phyloP scores from a whole-genome alignment of 306 rosid genomes.

The Trichosanthes truncata region DNA sequence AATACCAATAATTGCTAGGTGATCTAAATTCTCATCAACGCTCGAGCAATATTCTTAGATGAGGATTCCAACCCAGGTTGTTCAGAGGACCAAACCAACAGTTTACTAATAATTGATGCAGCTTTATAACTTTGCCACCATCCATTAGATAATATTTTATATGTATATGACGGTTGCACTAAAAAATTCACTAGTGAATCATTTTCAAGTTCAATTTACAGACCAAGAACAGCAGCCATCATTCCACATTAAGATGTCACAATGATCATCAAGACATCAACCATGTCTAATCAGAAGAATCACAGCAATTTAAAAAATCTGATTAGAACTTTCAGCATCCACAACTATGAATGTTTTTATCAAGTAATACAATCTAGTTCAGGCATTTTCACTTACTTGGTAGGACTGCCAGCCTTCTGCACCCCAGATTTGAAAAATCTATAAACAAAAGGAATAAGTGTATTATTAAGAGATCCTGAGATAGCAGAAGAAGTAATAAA shows the following conservation, averaged over 20 bases:
- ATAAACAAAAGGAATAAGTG: slow-evolving; percentile 20
- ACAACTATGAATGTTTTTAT: neutral
- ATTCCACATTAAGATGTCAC: neutral
- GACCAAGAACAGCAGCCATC: neutral
- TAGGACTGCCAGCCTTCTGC: slow-evolving; percentile 73
- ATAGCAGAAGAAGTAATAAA: neutral
- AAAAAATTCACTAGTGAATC: neutral
- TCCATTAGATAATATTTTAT: neutral
- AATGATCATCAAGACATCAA: neutral
- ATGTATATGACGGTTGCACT: neutral
- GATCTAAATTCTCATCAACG: neutral
- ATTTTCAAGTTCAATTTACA: neutral
- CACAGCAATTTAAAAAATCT: neutral
- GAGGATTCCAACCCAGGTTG: neutral
- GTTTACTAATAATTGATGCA: neutral
- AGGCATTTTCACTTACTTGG: slow-evolving; percentile 47
- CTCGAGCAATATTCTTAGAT: neutral
- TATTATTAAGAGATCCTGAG: neutral
- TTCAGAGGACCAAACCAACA: neutral
- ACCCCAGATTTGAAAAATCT: slow-evolving; percentile 79
- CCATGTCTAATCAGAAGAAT: neutral
- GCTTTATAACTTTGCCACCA: neutral
- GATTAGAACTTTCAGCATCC: neutral
- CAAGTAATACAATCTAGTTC: neutral
- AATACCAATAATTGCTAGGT: neutral